These are phyloP conservation scores for Ustilago bromivora DNA, from an alignment of 1,284 basidiomycete genomes.

Conservation along the genomic window DNA sequence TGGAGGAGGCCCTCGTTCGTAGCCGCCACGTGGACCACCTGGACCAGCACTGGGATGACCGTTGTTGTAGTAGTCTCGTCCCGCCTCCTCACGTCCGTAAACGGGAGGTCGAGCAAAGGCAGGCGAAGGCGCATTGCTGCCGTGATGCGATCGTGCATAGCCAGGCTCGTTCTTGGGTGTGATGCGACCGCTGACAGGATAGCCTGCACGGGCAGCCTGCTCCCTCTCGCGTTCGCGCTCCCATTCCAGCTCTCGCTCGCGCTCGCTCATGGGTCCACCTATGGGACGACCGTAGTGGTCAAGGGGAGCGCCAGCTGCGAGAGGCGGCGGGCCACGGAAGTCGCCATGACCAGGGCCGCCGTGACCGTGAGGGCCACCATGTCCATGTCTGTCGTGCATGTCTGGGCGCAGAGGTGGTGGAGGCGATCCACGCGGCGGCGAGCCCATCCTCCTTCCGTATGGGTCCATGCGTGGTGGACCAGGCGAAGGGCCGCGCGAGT, in stretches of 20 bases:
- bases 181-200: conserved; percentile 41
- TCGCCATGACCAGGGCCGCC: conserved; percentile 34
- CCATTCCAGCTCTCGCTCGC: conserved; percentile 54
- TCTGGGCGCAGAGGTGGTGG: conserved; percentile 40
- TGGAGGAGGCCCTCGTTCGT: conserved; percentile 44
- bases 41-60: conserved; percentile 24
- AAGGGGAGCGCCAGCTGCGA: conserved; percentile 30
- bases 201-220: conserved; percentile 37
- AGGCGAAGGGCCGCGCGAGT: conserved; percentile 50
- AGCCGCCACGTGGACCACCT: conserved; percentile 36
- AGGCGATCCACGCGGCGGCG: conserved; percentile 47
- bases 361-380: conserved; percentile 18
- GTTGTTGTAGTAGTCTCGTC: conserved; percentile 47
- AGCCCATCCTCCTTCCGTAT: conserved; percentile 44
- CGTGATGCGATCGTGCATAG: conserved; percentile 49
- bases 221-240: conserved; percentile 52
- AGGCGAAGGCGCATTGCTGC: conserved; percentile 53
- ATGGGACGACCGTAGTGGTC: conserved; percentile 50
- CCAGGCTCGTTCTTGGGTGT: conserved; percentile 52
- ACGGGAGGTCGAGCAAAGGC: conserved; percentile 47
- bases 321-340: conserved; percentile 38
- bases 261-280: conserved; percentile 44
- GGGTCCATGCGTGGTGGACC: conserved; percentile 41
- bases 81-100: conserved; percentile 42
- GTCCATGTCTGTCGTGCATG: conserved; percentile 31